A percentile compares a stretch with the other conserved stretches of the same genome.
Conservation (phyloP, 1,284 basidiomycete genomes). For the Sanghuangporus sanghuang region DNA sequence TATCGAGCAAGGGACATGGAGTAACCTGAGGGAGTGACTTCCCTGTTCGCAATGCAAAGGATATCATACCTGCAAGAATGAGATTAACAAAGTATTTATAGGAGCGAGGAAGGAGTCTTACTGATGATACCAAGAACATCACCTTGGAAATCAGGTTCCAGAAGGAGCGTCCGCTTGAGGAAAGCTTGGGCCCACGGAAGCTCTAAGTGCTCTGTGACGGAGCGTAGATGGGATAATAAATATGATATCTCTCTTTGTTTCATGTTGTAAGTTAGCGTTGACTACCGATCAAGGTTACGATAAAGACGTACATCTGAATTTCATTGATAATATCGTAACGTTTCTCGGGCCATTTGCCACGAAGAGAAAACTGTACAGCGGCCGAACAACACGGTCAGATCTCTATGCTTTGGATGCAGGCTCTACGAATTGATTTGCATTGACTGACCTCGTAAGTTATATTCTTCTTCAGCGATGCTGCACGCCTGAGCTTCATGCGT, state of each 20-base stretch:
- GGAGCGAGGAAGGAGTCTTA: constrained; percentile 28
- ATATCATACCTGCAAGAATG: constrained; percentile 49
- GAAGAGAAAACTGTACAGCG: constrained; percentile 50
- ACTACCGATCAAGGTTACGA: not conserved
- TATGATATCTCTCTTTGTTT: constrained; percentile 52
- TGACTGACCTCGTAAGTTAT: constrained; percentile 58
- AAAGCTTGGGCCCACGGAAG: constrained; percentile 74
- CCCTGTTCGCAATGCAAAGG: constrained; percentile 70
- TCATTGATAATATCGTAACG: constrained; percentile 63
- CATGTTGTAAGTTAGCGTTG: not conserved
- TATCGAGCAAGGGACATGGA: constrained; percentile 74
- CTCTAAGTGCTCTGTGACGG: constrained; percentile 60
- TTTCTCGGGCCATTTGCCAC: constrained; percentile 64
- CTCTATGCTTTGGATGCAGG: not conserved
- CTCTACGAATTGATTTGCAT: not conserved
- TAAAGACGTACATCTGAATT: constrained; percentile 49
- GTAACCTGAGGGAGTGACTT: constrained; percentile 81
- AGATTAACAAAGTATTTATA: not conserved
- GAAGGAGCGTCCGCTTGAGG: constrained; percentile 67
- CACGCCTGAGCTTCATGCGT: constrained; percentile 57
- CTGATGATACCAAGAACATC: constrained; percentile 79
- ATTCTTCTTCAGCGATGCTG: constrained; percentile 49
- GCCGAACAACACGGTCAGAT: not conserved
- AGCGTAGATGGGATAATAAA: constrained; percentile 59
- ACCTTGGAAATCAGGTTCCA: constrained; percentile 79